phyloP scores from a whole-genome alignment of 176 grass and related monocot species.

The Bolboschoenus planiculmis region DNA sequence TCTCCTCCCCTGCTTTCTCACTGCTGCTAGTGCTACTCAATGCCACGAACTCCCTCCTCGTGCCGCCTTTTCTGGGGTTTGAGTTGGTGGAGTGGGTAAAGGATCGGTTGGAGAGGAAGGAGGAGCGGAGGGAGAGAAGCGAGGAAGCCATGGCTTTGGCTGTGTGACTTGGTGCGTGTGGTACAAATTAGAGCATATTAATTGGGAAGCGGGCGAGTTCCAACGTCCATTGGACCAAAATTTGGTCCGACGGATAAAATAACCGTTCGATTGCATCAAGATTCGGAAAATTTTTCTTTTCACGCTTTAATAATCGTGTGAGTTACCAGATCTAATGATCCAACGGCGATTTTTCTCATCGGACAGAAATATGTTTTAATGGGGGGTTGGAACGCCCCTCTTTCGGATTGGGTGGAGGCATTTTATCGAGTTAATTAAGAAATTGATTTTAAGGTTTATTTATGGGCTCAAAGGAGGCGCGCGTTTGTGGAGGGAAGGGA shows the following conservation, averaged over 20 bases:
- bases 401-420: no score
- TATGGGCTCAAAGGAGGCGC: neutral
- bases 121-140: slow-evolving; percentile 4
- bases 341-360: no score
- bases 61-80: neutral
- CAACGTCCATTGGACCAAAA: no score
- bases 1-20: slow-evolving; percentile 1
- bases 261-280: no score
- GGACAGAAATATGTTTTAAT: no score
- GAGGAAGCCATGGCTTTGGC: slow-evolving; percentile 12
- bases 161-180: neutral
- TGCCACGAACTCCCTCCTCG: neutral
- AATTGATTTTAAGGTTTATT: no score
- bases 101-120: neutral
- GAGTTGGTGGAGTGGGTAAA: neutral
- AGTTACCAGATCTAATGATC: no score
- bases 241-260: no score
- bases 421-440: no score
- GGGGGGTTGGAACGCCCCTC: no score
- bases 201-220: neutral
- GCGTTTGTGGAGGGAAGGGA: neutral
- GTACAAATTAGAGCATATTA: neutral
- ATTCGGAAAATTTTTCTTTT: no score
- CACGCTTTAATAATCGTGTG: no score
- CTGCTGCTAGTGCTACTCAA: slow-evolving; percentile 28